phyloP scores from a whole-genome alignment of 1,284 basidiomycete genomes.

The Fomitopsis pinicola region DNA sequence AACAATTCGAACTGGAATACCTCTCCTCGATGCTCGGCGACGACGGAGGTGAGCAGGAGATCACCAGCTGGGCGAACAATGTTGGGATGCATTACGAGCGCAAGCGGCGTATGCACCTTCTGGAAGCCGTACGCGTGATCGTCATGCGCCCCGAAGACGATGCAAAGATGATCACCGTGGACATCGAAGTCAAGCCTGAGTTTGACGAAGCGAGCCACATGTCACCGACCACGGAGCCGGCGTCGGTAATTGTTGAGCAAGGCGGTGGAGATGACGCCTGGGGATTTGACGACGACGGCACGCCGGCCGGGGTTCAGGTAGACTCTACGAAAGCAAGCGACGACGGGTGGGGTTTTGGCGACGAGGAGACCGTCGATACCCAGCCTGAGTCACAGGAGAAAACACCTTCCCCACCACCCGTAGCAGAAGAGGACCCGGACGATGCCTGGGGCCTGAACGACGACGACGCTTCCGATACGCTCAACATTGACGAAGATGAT shows the following conservation, averaged over 20 bases:
- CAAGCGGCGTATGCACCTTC: constrained; percentile 55
- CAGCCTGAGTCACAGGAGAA: constrained; percentile 18
- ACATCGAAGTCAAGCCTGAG: constrained; percentile 21
- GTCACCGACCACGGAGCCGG: background rate
- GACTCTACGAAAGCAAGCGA: constrained; percentile 26
- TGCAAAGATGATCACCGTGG: constrained; percentile 30
- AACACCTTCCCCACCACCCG: background rate
- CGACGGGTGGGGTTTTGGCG: constrained; percentile 56
- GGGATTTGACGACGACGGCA: constrained; percentile 27
- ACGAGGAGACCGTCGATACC: constrained; percentile 32
- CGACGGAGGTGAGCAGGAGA: constrained; percentile 42
- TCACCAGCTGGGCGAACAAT: constrained; percentile 59
- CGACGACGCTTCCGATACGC: constrained; percentile 28
- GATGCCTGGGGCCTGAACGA: constrained; percentile 70
- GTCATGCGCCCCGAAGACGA: constrained; percentile 34
- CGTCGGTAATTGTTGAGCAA: constrained; percentile 12
- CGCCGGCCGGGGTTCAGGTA: constrained; percentile 8
- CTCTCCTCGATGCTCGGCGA: constrained; percentile 48
- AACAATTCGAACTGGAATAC: constrained; percentile 58
- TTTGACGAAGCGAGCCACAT: constrained; percentile 2
- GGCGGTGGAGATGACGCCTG: constrained; percentile 31
- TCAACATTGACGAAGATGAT: constrained; percentile 29
- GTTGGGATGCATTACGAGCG: constrained; percentile 71
- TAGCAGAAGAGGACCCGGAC: constrained; percentile 32
- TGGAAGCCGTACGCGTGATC: constrained; percentile 51